phyloP scores from a whole-genome alignment of 2,329 filamentous ascomycete genomes.

The Stachybotrys chartarum region DNA sequence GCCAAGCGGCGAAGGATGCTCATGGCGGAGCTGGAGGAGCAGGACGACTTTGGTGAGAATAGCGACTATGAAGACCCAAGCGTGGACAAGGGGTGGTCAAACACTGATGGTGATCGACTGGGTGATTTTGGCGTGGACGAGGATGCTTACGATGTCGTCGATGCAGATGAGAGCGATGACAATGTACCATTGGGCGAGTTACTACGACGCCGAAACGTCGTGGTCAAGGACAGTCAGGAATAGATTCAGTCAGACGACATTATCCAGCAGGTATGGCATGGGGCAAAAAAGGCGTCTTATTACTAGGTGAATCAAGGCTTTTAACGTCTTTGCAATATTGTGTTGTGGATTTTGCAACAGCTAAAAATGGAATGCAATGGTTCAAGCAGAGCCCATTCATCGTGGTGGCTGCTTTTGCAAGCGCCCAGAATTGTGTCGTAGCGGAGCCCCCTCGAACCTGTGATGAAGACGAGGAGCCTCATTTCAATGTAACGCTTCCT shows the following conservation, averaged over 20 bases:
- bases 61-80: slow-evolving; percentile 48
- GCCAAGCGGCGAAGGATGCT: slow-evolving; percentile 31
- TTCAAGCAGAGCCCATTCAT: not conserved
- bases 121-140: slow-evolving; percentile 77
- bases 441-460: no score
- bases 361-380: not conserved
- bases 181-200: slow-evolving; percentile 66
- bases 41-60: slow-evolving; percentile 46
- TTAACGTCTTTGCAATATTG: not conserved
- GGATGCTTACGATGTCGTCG: slow-evolving; percentile 45
- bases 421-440: no score
- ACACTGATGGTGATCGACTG: slow-evolving; percentile 67
- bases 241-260: slow-evolving; percentile 6
- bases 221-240: slow-evolving; percentile 21
- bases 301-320: not conserved
- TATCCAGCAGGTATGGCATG: not conserved
- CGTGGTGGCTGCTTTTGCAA: no score
- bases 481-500: no score
- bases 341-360: not conserved
- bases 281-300: not conserved
- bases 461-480: no score
- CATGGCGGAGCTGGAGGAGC: slow-evolving; percentile 43
- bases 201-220: slow-evolving; percentile 45
- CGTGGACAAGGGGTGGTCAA: slow-evolving; percentile 54
- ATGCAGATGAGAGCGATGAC: slow-evolving; percentile 30